These are phyloP conservation scores for Lathyrus tuberosus DNA, from an alignment of 306 rosid species.

Conservation along the genomic window DNA sequence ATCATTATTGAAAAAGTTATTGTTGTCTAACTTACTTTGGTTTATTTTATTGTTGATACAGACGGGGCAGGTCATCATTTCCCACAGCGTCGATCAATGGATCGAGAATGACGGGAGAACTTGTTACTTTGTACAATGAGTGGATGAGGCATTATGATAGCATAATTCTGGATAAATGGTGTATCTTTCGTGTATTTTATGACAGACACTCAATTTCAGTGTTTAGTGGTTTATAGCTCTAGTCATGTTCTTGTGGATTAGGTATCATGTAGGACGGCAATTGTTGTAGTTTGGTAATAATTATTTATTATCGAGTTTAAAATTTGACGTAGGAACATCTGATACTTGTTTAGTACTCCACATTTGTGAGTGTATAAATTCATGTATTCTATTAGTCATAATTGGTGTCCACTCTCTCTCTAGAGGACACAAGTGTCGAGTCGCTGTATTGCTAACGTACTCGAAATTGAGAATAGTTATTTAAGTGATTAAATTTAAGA, in stretches of 20 bases:
- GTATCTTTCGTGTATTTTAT: constrained; percentile 51
- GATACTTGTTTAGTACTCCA: constrained; percentile 53
- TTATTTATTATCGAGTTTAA: constrained; percentile 47
- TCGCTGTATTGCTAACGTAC: too few species aligned
- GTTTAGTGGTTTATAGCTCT: constrained; percentile 45
- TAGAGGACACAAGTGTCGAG: too few species aligned
- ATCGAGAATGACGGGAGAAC: constrained; percentile 50
- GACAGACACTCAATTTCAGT: constrained; percentile 37
- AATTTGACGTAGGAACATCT: constrained; percentile 56
- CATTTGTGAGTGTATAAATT: constrained; percentile 48
- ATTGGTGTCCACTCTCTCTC: background rate
- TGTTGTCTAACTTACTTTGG: constrained; percentile 31
- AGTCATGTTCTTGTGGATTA: constrained; percentile 50
- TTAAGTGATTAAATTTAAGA: too few species aligned
- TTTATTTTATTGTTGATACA: constrained; percentile 42
- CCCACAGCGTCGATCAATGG: constrained; percentile 63
- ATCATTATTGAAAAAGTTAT: background rate
- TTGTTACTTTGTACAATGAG: constrained; percentile 28
- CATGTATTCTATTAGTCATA: constrained; percentile 29
- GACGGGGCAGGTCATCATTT: constrained; percentile 69
- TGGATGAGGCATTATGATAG: constrained; percentile 26
- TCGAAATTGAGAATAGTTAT: too few species aligned
- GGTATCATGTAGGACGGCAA: constrained; percentile 46
- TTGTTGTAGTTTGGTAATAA: constrained; percentile 55
- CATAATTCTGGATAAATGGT: constrained; percentile 35